These are phyloP conservation scores for Capillidium rhysosporum DNA, from an alignment of 371 early-diverging fungal species.

Conservation along the genomic window DNA sequence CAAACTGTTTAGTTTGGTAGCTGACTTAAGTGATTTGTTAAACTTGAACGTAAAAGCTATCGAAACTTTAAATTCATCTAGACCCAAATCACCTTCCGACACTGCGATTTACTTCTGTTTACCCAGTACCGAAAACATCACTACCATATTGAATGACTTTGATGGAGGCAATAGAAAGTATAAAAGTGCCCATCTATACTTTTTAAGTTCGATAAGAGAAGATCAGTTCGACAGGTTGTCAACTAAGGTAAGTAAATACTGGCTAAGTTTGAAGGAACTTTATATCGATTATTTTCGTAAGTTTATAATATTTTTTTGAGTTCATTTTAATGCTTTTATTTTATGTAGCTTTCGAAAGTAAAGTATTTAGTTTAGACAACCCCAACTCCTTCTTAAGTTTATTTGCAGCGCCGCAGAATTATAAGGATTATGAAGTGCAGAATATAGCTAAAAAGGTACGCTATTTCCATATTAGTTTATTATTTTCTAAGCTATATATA, in stretches of 20 bases:
- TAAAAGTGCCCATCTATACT: background rate
- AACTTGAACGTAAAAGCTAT: slow-evolving; percentile 80
- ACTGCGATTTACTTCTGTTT: slow-evolving; percentile 8
- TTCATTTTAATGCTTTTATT: background rate
- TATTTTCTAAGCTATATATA: background rate
- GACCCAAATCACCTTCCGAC: background rate
- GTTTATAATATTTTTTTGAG: background rate
- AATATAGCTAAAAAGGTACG: slow-evolving; percentile 38
- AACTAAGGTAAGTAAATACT: slow-evolving; percentile 27
- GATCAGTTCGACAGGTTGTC: slow-evolving; percentile 26
- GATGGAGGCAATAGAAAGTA: background rate
- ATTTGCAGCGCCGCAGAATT: slow-evolving; percentile 23
- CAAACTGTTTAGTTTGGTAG: slow-evolving; percentile 62
- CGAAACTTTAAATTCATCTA: background rate
- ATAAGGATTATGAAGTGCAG: slow-evolving; percentile 33
- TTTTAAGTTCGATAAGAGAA: slow-evolving; percentile 21
- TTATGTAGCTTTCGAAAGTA: slow-evolving; percentile 48
- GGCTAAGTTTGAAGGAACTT: slow-evolving; percentile 54
- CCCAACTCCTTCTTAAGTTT: slow-evolving; percentile 37
- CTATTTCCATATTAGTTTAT: background rate
- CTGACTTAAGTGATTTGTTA: slow-evolving; percentile 79
- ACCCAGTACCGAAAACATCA: slow-evolving; percentile 47
- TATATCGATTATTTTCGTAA: slow-evolving; percentile 56
- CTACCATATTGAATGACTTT: slow-evolving; percentile 68
- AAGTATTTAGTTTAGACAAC: slow-evolving; percentile 54